These are phyloP conservation scores for Microbotryomycetes sp. DNA, from an alignment of 1,284 basidiomycete genomes.

Conservation along the genomic window DNA sequence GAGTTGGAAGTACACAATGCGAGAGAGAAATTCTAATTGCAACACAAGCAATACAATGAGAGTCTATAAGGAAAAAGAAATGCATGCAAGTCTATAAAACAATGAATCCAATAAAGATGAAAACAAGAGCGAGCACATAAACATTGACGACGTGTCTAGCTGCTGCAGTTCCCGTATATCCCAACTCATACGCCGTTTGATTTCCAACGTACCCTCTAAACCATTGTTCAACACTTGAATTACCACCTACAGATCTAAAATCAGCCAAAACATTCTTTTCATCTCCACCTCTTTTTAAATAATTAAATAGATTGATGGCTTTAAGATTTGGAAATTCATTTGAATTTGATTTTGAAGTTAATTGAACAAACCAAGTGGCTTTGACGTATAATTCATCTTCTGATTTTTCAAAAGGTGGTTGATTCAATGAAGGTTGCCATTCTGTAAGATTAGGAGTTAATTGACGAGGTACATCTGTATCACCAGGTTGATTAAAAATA, in stretches of 20 bases:
- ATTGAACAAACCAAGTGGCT: slow-evolving; percentile 34
- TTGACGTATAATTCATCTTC: slow-evolving; percentile 35
- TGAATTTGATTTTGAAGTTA: slow-evolving; percentile 28
- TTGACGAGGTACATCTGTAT: slow-evolving; percentile 26
- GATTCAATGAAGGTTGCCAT: slow-evolving; percentile 14
- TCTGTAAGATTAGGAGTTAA: slow-evolving; percentile 20
- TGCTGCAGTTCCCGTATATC: slow-evolving; percentile 4
- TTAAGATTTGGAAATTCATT: slow-evolving; percentile 32
- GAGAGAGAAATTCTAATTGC: too few species aligned
- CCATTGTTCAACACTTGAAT: slow-evolving; percentile 29
- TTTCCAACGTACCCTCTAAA: slow-evolving; percentile 23
- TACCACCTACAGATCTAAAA: slow-evolving; percentile 23
- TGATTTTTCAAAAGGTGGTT: slow-evolving; percentile 9
- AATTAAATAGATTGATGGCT: slow-evolving; percentile 34
- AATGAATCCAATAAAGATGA: too few species aligned
- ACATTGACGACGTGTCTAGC: not conserved
- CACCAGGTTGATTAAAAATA: slow-evolving; percentile 25
- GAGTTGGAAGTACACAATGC: too few species aligned
- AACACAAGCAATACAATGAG: not conserved
- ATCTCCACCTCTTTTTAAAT: slow-evolving; percentile 23
- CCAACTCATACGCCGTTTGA: slow-evolving; percentile 16
- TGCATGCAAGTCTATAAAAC: too few species aligned
- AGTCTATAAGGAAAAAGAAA: not conserved
- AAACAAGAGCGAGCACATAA: not conserved
- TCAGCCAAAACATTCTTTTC: slow-evolving; percentile 16